A percentile compares a stretch with the other conserved stretches of the same genome.
Conservation (phyloP, 2,329 filamentous ascomycete species). For the Aspergillus awamori region DNA sequence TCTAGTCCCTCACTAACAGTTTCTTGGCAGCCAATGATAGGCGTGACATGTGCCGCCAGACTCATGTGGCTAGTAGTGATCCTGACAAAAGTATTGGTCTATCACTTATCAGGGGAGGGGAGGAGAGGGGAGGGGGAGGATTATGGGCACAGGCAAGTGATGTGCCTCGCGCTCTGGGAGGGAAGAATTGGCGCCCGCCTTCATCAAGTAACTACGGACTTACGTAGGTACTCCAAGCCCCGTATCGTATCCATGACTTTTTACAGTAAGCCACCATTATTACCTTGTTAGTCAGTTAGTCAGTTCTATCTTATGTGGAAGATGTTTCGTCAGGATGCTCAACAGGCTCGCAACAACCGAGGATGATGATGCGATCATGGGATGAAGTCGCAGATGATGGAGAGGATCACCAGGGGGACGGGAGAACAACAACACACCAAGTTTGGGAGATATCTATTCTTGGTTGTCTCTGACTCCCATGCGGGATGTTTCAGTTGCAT, state of each 20-base stretch:
- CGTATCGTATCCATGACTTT: not conserved
- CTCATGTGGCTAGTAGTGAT: not conserved
- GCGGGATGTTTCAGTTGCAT: slow-evolving; percentile 11
- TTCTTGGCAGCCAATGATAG: slow-evolving; percentile 4
- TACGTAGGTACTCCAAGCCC: not conserved
- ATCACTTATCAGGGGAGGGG: slow-evolving; percentile 1
- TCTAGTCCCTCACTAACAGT: not conserved
- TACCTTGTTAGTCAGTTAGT: no score
- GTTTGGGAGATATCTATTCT: slow-evolving; percentile 4
- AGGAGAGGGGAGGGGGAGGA: not conserved
- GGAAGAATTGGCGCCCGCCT: not conserved
- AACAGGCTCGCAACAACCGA: not conserved
- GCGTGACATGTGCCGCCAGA: slow-evolving; percentile 9
- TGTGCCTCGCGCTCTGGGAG: no score
- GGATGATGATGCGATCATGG: not conserved
- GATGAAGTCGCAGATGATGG: not conserved
- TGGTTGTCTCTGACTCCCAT: slow-evolving; percentile 10
- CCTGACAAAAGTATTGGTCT: not conserved
- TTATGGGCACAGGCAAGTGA: not conserved
- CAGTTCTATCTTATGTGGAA: no score
- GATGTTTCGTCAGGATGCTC: no score
- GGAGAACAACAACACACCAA: not conserved
- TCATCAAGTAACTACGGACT: not conserved
- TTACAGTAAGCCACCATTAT: no score
- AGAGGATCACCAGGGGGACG: not conserved